Conservation (phyloP, 768 basidiomycete species). For the Phanerodontia chrysosporium region DNA sequence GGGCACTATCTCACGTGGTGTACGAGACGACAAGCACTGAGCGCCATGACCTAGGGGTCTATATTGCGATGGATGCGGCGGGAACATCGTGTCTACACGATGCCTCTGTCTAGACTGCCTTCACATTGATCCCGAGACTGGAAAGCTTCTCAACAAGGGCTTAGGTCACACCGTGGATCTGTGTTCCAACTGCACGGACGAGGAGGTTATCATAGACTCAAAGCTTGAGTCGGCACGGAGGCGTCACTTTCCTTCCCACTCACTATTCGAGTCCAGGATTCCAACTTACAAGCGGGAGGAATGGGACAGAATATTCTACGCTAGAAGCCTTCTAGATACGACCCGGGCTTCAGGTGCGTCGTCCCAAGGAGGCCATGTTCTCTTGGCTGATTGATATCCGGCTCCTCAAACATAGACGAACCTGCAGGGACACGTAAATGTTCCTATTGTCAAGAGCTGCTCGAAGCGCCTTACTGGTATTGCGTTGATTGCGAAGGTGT, state of each 20-base stretch:
- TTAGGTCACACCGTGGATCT: background rate
- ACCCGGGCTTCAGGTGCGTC: background rate
- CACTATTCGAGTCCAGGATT: background rate
- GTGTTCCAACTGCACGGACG: background rate
- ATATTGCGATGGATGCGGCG: background rate
- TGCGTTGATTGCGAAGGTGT: background rate
- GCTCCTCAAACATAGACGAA: background rate
- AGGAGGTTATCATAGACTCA: too few relatives aligned
- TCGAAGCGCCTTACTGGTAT: background rate
- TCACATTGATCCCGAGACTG: background rate
- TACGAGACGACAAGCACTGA: too few relatives aligned
- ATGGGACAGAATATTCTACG: background rate
- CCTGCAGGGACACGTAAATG: background rate
- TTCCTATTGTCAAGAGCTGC: background rate
- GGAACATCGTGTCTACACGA: background rate
- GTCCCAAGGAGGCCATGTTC: too few relatives aligned
- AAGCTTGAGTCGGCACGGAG: background rate
- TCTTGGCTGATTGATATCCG: background rate
- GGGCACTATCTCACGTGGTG: too few relatives aligned
- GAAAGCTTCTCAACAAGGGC: background rate
- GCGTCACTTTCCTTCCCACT: background rate
- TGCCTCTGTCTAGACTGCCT: background rate
- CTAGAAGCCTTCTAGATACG: background rate
- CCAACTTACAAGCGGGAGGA: background rate
- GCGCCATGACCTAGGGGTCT: background rate